A percentile compares a stretch with the other conserved stretches of the same genome.
Evolutionary conservation across 2,329 filamentous ascomycete species (phyloP).

Genomic region (Phyllosticta capitalensis): DNA sequence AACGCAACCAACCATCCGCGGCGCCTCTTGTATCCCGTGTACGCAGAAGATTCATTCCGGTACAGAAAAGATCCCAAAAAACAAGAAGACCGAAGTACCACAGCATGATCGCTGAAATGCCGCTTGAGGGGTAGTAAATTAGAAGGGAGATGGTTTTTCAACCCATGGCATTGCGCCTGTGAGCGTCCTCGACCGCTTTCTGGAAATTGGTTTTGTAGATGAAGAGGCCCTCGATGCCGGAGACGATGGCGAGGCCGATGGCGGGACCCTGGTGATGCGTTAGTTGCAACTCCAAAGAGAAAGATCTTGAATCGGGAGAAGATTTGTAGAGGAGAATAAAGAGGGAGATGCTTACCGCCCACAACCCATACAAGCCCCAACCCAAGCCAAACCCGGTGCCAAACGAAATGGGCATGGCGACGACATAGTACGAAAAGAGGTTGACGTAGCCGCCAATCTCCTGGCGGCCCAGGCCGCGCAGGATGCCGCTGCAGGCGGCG

Average conservation of each 20-base stretch:
- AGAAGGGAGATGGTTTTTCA: constrained; percentile 19
- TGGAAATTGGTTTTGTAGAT: constrained; percentile 48
- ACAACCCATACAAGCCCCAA: constrained; percentile 73
- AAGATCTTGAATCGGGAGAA: background rate
- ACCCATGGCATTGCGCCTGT: constrained; percentile 42
- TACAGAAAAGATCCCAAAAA: too few species aligned
- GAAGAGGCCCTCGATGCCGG: constrained; percentile 47
- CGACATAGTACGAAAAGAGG: constrained; percentile 72
- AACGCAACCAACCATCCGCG: too few species aligned
- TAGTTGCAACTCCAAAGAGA: background rate
- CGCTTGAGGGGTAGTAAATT: too few species aligned
- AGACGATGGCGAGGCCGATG: constrained; percentile 56
- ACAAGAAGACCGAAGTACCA: too few species aligned
- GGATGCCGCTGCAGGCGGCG: constrained; percentile 70
- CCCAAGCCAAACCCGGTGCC: constrained; percentile 64
- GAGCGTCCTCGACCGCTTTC: constrained; percentile 51
- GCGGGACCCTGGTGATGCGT: constrained; percentile 30
- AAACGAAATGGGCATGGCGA: constrained; percentile 79
- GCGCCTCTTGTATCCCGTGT: too few species aligned
- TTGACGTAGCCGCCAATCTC: constrained; percentile 85
- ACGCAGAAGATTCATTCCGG: too few species aligned
- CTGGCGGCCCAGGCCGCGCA: constrained; percentile 81
- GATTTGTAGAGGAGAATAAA: background rate
- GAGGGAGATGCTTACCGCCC: constrained; percentile 40
- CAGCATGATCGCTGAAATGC: too few species aligned